Evolutionary conservation across 2,329 filamentous ascomycete genomes (phyloP).

Genomic region (Hyphodiscus sp.): DNA sequence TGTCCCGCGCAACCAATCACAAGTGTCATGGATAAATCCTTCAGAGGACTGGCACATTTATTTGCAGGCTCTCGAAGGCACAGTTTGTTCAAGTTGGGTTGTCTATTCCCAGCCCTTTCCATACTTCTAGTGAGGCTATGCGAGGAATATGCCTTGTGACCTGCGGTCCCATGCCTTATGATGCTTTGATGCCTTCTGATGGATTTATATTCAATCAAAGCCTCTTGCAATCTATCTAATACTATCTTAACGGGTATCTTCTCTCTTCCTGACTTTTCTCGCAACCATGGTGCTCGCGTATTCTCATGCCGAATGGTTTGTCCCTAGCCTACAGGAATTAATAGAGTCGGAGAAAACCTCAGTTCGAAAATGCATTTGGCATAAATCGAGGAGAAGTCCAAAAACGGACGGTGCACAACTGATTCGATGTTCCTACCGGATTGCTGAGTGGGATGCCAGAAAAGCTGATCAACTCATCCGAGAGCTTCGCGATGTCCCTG

Average conservation of each 20-base stretch:
- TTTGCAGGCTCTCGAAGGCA: not conserved
- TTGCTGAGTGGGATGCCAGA: not conserved
- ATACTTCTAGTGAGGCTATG: not conserved
- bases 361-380: not conserved
- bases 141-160: not conserved
- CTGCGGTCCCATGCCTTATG: not conserved
- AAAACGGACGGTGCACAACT: not conserved
- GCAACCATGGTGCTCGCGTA: not conserved
- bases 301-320: not conserved
- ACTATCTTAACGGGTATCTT: not conserved
- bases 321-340: not conserved
- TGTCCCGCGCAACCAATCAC: not conserved
- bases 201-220: not conserved
- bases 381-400: not conserved
- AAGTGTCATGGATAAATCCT: not conserved
- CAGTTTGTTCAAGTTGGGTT: not conserved
- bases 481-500: not conserved
- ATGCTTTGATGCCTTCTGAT: not conserved
- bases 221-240: not conserved
- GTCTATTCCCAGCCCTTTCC: not conserved
- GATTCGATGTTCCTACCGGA: not conserved
- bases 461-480: not conserved
- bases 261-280: not conserved
- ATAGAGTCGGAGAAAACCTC: not conserved
- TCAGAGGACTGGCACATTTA: not conserved